Evolutionary conservation across 352 stramenopile species (phyloP), one percentile per base, ranked within the genome.

Genomic region (Globisporangium mamillatum): DNA sequence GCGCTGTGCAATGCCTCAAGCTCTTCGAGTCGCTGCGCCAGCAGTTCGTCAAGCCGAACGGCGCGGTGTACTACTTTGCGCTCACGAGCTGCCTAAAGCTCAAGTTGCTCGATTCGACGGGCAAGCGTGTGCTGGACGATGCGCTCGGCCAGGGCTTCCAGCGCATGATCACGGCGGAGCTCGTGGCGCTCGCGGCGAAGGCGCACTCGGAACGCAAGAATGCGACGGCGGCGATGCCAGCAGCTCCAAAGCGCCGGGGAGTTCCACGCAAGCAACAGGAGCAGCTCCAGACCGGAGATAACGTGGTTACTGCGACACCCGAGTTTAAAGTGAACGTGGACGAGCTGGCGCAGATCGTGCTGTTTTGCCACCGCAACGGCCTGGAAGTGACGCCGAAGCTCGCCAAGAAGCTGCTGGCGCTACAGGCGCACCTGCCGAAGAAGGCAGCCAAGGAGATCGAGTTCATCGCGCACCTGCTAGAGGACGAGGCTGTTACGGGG

Each of bases 21-120:
- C 69, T 95, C 58, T 95, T 94, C 46, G 83, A 94, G 73, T 69
- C 78, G 60, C 75, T 95, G 41, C 84, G 84, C 27, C 82, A 84
- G 36, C 78, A 89, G 32, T 93, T 93, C 64, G 75, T 95, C 63
- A 85, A 89, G 24, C 88, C 88, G 9, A 93, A 88, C 50, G 88
- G 86, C 27, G 74, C 84, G 62, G 79, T 90, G 25, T 95, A 94
- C 69, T 64, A 87, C 65, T 57, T 89, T n/a, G 87, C 84, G 12
- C 74, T 95, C 22, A 81, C 84, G 67, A 88, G 75, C 62, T 93
- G 82, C 61, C 41, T 81, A 32, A 70, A 70, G 24, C 77, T 93
- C 16, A 73, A 81, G 27, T 71, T 75, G 29, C 71, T 93, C 4
- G 80, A 91, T 9, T 72, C 75, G 1, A 70, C 75, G 9, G 84